Evolutionary conservation across 1,284 basidiomycete species (phyloP).

Genomic region (Leccinum cinnamomeum): DNA sequence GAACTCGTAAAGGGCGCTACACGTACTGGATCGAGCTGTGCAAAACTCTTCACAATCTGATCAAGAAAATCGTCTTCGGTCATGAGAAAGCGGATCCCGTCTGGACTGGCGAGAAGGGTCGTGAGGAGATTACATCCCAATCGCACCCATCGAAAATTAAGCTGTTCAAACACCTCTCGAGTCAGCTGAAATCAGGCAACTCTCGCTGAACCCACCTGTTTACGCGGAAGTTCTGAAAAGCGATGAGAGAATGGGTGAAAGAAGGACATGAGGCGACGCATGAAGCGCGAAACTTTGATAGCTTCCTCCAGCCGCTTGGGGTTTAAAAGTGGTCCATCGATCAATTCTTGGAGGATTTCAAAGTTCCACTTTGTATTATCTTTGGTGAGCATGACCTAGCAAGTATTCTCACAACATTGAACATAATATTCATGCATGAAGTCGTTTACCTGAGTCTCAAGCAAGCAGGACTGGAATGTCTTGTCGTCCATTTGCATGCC

Average conservation of each 20-base stretch:
- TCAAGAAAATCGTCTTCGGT: constrained; percentile 84
- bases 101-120: constrained; percentile 80
- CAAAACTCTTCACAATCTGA: constrained; percentile 87
- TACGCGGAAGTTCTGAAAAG: constrained; percentile 81
- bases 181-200: not conserved
- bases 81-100: constrained; percentile 80
- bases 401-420: constrained; percentile 13
- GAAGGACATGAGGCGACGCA: constrained; percentile 86
- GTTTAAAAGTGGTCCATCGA: constrained; percentile 91
- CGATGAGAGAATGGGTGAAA: constrained; percentile 86
- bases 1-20: not conserved
- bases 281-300: constrained; percentile 86
- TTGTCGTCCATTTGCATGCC: constrained; percentile 94
- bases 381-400: constrained; percentile 81
- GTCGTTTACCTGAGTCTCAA: constrained; percentile 75
- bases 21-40: constrained; percentile 88
- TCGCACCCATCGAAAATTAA: constrained; percentile 80
- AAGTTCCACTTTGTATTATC: constrained; percentile 95
- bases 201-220: constrained; percentile 49
- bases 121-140: constrained; percentile 82
- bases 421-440: constrained; percentile 1
- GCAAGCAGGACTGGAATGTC: constrained; percentile 78
- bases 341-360: constrained; percentile 83
- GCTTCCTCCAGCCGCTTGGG: constrained; percentile 96
- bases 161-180: constrained; percentile 39